Conservation (phyloP, 768 basidiomycete genomes). For the Rhizopogon rudus region DNA sequence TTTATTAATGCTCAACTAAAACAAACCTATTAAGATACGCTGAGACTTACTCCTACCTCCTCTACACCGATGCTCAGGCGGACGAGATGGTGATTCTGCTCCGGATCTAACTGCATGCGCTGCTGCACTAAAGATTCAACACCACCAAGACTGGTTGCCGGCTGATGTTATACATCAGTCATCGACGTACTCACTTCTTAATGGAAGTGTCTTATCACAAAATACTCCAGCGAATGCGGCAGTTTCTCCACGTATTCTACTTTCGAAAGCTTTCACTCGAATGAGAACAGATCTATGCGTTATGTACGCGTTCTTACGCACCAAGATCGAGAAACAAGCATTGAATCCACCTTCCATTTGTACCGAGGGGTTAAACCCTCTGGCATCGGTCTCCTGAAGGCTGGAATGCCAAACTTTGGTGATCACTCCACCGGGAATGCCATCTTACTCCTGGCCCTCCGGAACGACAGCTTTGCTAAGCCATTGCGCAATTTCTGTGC, state of each 20-base stretch:
- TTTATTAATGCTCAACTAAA: too few species aligned
- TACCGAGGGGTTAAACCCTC: conserved; percentile 58
- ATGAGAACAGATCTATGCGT: neutral
- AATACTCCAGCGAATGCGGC: conserved; percentile 60
- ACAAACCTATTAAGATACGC: too few species aligned
- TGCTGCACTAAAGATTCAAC: conserved; percentile 84
- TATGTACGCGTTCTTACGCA: conserved; percentile 24
- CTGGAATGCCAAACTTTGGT: conserved; percentile 73
- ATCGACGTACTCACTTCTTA: neutral
- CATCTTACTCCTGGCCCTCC: conserved; percentile 54
- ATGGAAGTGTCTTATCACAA: conserved; percentile 50
- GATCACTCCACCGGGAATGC: conserved; percentile 64
- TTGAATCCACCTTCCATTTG: conserved; percentile 80
- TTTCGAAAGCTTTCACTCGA: conserved; percentile 39
- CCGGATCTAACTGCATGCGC: conserved; percentile 23
- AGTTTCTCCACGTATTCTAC: conserved; percentile 49
- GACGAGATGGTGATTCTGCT: too few species aligned
- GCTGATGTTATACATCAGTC: conserved; percentile 32
- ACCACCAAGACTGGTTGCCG: conserved; percentile 82
- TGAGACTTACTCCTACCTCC: too few species aligned
- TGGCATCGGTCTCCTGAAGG: conserved; percentile 54
- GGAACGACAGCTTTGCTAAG: conserved; percentile 47
- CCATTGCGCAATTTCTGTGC: conserved; percentile 72
- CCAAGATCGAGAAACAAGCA: conserved; percentile 67
- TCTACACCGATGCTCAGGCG: too few species aligned